Percentiles rank a stretch among this genome's conserved stretches.
These are phyloP conservation scores for Aspergillus coremiiformis DNA, from an alignment of 495 filamentous ascomycete genomes.

Conservation along the genomic window DNA sequence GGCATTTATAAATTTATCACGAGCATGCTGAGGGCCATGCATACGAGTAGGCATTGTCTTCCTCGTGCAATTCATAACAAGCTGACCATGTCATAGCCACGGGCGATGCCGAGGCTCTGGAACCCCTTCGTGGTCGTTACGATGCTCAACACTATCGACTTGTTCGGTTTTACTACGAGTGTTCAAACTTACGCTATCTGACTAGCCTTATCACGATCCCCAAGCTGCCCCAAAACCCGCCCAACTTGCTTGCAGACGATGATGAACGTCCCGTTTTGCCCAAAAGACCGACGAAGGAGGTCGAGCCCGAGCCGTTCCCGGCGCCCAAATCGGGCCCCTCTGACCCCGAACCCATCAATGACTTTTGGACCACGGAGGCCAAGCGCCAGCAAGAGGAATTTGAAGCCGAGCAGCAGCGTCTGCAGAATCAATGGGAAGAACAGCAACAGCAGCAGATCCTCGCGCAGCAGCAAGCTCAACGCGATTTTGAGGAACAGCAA, in stretches of 20 bases:
- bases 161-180: conserved; percentile 98
- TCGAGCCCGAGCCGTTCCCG: conserved; percentile 52
- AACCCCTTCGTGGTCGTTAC: conserved; percentile 78
- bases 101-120: conserved; percentile 90
- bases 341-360: conserved; percentile 90
- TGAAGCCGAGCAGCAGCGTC: conserved; percentile 80
- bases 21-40: conserved; percentile 94
- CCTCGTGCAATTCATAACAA: not conserved
- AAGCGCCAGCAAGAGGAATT: conserved; percentile 86
- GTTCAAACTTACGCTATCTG: conserved; percentile 91
- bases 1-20: conserved; percentile 96
- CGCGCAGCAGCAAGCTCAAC: conserved; percentile 72
- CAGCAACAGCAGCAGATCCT: conserved; percentile 74
- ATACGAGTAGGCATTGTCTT: conserved; percentile 61
- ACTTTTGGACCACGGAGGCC: conserved; percentile 96
- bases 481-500: conserved; percentile 93
- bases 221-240: conserved; percentile 89
- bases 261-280: conserved; percentile 79
- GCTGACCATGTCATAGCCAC: conserved; percentile 51
- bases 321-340: conserved; percentile 56
- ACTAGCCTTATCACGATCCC: conserved; percentile 94
- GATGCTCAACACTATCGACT: conserved; percentile 93
- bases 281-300: conserved; percentile 61
- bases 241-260: conserved; percentile 76
- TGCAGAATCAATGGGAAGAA: conserved; percentile 73